Base-by-base conservation (phyloP, 345 rosid species). In the Salix brachista region DNA sequence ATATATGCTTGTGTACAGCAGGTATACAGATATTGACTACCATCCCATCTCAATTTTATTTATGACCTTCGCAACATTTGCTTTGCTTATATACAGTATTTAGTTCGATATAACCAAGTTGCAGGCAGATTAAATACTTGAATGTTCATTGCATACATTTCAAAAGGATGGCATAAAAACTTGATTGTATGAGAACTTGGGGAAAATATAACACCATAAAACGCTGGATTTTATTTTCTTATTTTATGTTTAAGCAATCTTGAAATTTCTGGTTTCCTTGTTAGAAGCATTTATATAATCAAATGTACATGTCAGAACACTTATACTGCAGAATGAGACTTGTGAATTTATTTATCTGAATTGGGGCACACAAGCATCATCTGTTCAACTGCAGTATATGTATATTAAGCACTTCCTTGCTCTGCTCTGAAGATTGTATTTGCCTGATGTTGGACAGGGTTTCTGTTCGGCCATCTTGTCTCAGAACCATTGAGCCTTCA, bases 1-100 rank as follows among this genome's bases (percentile, higher is more conserved):
- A 66, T 96, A 94, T 80, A 94, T 96, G 99, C 97, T 96, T 77
- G 83, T 94, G 70, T 96, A 96, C 81, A 90, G 89, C 91, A 92
- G 99, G 99, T 96, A 77, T 75, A 3, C 46, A 19, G 48, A n/a
- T 52, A n/a, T 65, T 72, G 13, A 21, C 67, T 65, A 11, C 44
- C 23, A 65, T 54, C n/a, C 62, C 32, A 30, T 75, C 23, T 50
- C 67, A 32, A 67, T 44, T 44, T 14, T 67, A 36, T 48, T 14
- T 60, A 5, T 9, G 46, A 66, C 26, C 37, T 14, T 14, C 66
- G 46, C 67, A n/a, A 5, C 25, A 17, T 44, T 12, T 65, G 32
- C 66, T 78, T 26, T 21, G 42, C 50, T 18, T 32, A 75, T 48
- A 25, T 34, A 48, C 19, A 21, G 16, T 39, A 54, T 50, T 16